Base-by-base conservation (phyloP, 768 basidiomycete genomes). In the Podaxis sp. region DNA sequence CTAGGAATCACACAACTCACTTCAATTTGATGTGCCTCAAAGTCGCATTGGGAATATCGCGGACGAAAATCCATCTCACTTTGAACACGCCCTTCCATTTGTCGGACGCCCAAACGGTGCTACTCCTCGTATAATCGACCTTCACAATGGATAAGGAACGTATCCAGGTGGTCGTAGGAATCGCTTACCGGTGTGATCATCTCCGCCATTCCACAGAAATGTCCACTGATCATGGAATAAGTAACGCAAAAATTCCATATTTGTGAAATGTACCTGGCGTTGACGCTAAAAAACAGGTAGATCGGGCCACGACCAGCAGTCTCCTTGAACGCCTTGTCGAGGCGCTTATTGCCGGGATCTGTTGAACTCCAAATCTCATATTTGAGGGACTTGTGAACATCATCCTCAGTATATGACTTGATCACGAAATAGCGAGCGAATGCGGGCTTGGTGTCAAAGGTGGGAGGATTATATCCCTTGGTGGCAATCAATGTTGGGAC, bases 71-170 rank as follows among this genome's bases (percentile, higher is more conserved):
- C 97, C 97, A 98, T 59, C 89, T 84, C 25, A 99, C 93, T 76
- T 95, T 96, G 80, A 99, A 97, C 55, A 98, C 93, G 23, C 97
- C 97, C 74, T 99, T 98, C 97, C 97, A 99, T 72, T 99, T 99
- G 75, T 98, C 95, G 36, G 95, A 95, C 0, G 95, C 95, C 97
- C 97, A 99, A 18, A 99, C 97, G 1, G 90, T 98, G 63, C 92
- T 95, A 71, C 93, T 94, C 61, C 90, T 84, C 4, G 91, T 90
- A 72, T 98, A 95, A 71, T 98, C 96, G 38, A 98, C 91, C 82
- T 88, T 60, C 47, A 63, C 42, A 6, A 23, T 14, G 40, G 59
- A 14, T 55, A 46, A 58, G 36, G 35, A 48, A 51, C 51, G 28
- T 23, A 13, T 23, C 13, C 61, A 47, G 25, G 4, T 4, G 25